Conservation (phyloP, 2,329 filamentous ascomycete genomes). For the Fusarium albosuccineum region DNA sequence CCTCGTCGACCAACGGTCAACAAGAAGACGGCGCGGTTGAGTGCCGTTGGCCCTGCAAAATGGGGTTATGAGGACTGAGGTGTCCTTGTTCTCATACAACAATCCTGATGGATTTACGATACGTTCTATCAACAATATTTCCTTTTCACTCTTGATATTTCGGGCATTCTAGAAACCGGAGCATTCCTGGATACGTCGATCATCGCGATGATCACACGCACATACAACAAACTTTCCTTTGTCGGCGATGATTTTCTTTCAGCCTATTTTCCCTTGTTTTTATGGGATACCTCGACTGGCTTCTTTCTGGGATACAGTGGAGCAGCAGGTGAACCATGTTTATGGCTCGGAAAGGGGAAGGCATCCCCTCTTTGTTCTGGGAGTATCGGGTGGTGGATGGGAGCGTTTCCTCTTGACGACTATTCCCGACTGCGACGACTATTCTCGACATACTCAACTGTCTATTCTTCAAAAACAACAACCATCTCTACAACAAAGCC, state of each 20-base stretch:
- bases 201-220: conserved; percentile 35
- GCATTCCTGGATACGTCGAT: conserved; percentile 41
- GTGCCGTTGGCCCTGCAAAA: conserved; percentile 48
- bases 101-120: conserved; percentile 18
- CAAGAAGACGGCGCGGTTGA: conserved; percentile 58
- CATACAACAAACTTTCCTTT: conserved; percentile 41
- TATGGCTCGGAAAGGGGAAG: conserved; percentile 14
- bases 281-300: conserved; percentile 23
- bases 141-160: conserved; percentile 26
- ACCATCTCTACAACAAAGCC: conserved; percentile 29
- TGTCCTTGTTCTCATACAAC: neutral
- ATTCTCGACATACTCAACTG: conserved; percentile 24
- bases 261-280: conserved; percentile 17
- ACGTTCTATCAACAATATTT: conserved; percentile 23
- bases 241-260: conserved; percentile 39
- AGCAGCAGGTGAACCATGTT: conserved; percentile 15
- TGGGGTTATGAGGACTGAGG: conserved; percentile 43
- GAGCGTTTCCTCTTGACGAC: conserved; percentile 25
- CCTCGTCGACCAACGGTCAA: conserved; percentile 45
- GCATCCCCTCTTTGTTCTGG: conserved; percentile 17
- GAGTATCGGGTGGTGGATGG: conserved; percentile 17
- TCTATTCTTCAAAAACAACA: conserved; percentile 19
- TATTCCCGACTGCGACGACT: conserved; percentile 10
- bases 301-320: conserved; percentile 31
- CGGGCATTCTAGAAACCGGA: conserved; percentile 31